Conservation (phyloP, 306 rosid genomes). For the Pachyrhizus erosus region DNA sequence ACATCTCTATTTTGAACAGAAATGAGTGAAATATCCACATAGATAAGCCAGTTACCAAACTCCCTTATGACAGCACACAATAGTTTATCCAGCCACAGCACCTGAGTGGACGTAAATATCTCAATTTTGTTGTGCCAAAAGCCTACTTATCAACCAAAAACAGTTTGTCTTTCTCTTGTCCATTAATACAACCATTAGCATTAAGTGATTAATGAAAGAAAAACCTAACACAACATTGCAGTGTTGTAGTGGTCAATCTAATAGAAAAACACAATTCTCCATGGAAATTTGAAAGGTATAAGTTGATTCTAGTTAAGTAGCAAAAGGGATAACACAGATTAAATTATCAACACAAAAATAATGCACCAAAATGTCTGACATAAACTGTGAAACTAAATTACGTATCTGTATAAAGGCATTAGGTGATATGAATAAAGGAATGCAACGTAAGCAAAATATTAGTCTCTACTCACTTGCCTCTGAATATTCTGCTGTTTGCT, state of each 20-base stretch:
- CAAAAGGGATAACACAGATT: neutral
- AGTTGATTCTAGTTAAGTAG: neutral
- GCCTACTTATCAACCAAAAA: conserved; percentile 16
- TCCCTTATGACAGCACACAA: conserved; percentile 15
- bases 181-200: conserved; percentile 8
- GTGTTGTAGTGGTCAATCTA: neutral
- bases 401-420: conserved; percentile 22
- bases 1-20: conserved; percentile 21
- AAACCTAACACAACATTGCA: neutral
- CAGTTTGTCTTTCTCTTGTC: neutral
- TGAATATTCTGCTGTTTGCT: conserved; percentile 24
- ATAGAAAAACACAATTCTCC: neutral
- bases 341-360: conserved; percentile 12
- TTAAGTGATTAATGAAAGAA: conserved; percentile 6
- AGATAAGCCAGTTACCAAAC: neutral
- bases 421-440: conserved; percentile 27
- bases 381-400: conserved; percentile 16
- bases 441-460: conserved; percentile 11
- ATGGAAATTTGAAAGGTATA: conserved; percentile 8
- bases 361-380: conserved; percentile 3
- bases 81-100: conserved; percentile 17
- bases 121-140: neutral
- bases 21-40: neutral
- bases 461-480: conserved; percentile 56
- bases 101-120: neutral